A percentile compares a stretch with the other conserved stretches of the same genome.
Conservation (phyloP, 2,329 filamentous ascomycete genomes). For the Rhinocladiella mackenziei region DNA sequence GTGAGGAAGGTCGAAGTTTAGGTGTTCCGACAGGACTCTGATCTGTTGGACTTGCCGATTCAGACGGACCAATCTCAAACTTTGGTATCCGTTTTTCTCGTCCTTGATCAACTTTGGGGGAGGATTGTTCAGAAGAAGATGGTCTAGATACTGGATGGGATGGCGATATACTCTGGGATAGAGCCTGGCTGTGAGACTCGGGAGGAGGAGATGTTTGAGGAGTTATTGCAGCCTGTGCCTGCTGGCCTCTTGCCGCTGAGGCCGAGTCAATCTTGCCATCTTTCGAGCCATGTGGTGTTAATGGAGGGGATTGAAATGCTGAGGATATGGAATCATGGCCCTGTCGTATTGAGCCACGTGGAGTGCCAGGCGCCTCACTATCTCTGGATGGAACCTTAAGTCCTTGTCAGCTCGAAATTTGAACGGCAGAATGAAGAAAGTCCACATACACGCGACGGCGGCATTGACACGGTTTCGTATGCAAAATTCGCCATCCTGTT, state of each 20-base stretch:
- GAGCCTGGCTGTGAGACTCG: conserved; percentile 34
- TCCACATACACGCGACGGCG: conserved; percentile 47
- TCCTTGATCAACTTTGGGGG: conserved; percentile 39
- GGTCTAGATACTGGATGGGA: conserved; percentile 41
- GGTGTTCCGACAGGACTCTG: conserved; percentile 58
- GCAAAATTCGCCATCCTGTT: conserved; percentile 79
- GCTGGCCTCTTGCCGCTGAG: conserved; percentile 35
- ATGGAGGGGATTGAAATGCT: conserved; percentile 78
- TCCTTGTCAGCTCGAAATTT: conserved; percentile 6
- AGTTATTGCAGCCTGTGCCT: conserved; percentile 43
- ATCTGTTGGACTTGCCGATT: conserved; percentile 55
- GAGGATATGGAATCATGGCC: conserved; percentile 60
- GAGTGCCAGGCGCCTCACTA: conserved; percentile 59
- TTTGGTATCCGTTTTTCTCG: conserved; percentile 48
- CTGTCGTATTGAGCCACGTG: conserved; percentile 51
- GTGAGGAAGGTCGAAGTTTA: conserved; percentile 42
- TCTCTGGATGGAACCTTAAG: conserved; percentile 45
- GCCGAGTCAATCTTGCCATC: conserved; percentile 43
- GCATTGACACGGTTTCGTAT: conserved; percentile 87
- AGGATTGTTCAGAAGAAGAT: conserved; percentile 39
- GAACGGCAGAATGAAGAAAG: conserved; percentile 1
- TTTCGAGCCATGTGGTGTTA: conserved; percentile 77
- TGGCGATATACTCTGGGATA: conserved; percentile 32
- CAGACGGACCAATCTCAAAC: conserved; percentile 55
- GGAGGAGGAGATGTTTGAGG: conserved; percentile 53